Evolutionary conservation across 1,139 yeast genomes (phyloP), one percentile per base, ranked within the genome.

Genomic region (Pichia sp.): DNA sequence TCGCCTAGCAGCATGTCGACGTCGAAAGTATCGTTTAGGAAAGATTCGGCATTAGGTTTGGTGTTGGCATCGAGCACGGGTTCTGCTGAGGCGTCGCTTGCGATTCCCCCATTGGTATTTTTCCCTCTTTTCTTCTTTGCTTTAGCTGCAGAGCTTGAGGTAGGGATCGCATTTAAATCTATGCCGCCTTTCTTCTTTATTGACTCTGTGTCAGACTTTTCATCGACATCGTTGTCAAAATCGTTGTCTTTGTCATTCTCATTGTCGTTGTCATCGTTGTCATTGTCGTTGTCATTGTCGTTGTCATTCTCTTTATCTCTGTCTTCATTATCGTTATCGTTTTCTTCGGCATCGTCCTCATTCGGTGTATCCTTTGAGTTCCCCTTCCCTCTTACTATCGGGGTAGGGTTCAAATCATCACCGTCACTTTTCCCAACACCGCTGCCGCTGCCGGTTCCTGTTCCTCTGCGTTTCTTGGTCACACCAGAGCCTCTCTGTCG

Each of bases 401-500:
- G 68, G 15, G 69, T 62, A 5, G 69, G 68, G 53, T 65, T 55
- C 23, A 62, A 51, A 57, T 67, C 69, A 54, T 67, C 71, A n/a
- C 69, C 69, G 45, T 66, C 70, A 8, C 48, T 52, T 47, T 62
- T 64, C 47, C 60, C 62, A 13, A 5, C 11, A 7, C 61, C 64
- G 49, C 60, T 62, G 15, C 31, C 13, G 31, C 31, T 42, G 31
- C 29, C 45, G 23, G 29, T 15, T 16, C 31, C 31, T 16, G 29
- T 42, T n/a, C 31, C 40, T 42, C 59, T 62, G 1, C 63, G 50
- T 54, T 63, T 63, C 36, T 64, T 65, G 19, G 59, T 55, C 1
- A 65, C 51, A 2, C 57, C 54, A n/a, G 62, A 45, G 47, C 69
- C 70, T 43, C 71, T 62, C 57, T 67, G 72, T 63, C 98, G 78